Evolutionary conservation across 2,329 filamentous ascomycete species (phyloP), one percentile per base, ranked within the genome.

Genomic region (Trichophyton schoenleinii): DNA sequence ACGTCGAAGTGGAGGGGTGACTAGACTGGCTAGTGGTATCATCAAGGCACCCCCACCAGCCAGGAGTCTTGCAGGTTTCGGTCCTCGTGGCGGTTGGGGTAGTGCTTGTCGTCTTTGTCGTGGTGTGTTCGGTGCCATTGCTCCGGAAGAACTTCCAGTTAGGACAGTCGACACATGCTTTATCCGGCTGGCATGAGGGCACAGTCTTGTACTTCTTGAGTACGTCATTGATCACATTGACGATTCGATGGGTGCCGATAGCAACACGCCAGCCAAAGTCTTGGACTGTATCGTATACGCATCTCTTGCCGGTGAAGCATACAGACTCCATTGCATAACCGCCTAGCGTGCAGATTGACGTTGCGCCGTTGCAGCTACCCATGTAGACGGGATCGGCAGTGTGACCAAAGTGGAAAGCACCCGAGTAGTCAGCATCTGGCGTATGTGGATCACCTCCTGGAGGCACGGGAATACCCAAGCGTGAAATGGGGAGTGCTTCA

Each of bases 111-210:
- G 83, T 78, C 0, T 72, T 79, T 0, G 84, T 84, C 0, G 87
- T 88, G 0, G 85, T 90, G 0, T 80, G 81, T 65, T 91, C 87
- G 1, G 88, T 94, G 34, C 88, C 88, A 71, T 96, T 96, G 72
- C 91, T 95, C 73, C 91, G 87, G 70, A 89, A 95, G 79, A 91
- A 95, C 69, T 96, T 95, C 94, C 94, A 97, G 61, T 87, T 85
- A 62, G 84, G 89, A 69, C 92, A 97, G 72, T 99, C 94, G 46
- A 88, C 84, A 71, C 94, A 97, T 65, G 85, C 79, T 59, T 90
- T 86, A 22, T 92, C 91, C 34, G 81, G 79, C 60, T 81, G 82
- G 73, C 94, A 97, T 66, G 83, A 77, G 0, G 94, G 88, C 0
- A 95, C 89, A 2, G 80, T 77, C 64, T 95, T 87, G 69, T 97